Base-by-base conservation (phyloP, 73 alveolate genomes). In the Effrenium voratum region DNA sequence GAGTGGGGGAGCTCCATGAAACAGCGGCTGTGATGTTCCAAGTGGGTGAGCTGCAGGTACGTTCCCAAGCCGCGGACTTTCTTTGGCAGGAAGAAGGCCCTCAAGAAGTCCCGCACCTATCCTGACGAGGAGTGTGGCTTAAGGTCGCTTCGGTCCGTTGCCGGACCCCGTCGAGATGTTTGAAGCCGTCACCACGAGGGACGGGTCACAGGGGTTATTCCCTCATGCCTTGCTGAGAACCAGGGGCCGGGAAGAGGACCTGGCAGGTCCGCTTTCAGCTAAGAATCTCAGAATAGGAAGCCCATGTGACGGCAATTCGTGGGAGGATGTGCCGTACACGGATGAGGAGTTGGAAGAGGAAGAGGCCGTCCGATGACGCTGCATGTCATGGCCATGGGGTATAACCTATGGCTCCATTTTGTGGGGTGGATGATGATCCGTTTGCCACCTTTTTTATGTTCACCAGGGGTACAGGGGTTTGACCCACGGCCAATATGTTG, bases 51-150 rank as follows among this genome's bases (percentile, higher is more conserved):
- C 1, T 38, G 41, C 32, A 87, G 95, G 95, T 87, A 87, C 95
- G 50, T 87, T 32, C 95, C 95, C 50, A 87, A 87, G 84, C 95
- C 95, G 24, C 95, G 95, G 36, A 87, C 85, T 85, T 87, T 87
- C 95, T 87, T 87, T 28, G 95, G 95, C 49, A 45, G 95, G 34
- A 87, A 87, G 95, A 70, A 83, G 28, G 84, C 95, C 49, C 68
- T 68, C 19, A 87, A 87, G 70, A 87, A 87, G 70, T 60, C 85
- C 66, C 95, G 95, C 30, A 66, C 44, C 12, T 87, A 87, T 55
- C 95, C 95, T 3, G 66, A 87, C 36, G 95, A 87, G 95, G 95
- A 57, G 73, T 34, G 32, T 19, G 34, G 38, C n/a, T 24, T n/a
- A n/a, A n/a, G n/a, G n/a, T n/a, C n/a, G n/a, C n/a, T n/a, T n/a